A percentile compares a stretch with the other conserved stretches of the same genome.
phyloP scores from a whole-genome alignment of 139 green algal genomes.

The Parachlorella kessleri region DNA sequence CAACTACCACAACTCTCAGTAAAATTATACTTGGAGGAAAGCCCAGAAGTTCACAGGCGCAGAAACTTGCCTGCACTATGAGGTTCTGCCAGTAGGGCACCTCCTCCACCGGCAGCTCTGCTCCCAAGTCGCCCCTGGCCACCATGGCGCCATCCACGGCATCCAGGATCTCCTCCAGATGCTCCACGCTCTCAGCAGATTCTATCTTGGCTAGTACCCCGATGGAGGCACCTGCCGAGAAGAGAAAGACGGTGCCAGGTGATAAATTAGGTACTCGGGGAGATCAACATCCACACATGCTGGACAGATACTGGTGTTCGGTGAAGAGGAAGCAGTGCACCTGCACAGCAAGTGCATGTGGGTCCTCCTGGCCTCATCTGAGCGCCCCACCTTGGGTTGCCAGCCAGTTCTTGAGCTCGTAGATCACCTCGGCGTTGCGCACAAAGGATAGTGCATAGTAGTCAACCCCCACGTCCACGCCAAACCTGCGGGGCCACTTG shows the following conservation, averaged over 20 bases:
- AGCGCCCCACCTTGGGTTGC: constrained; percentile 45
- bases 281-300: too few relatives aligned
- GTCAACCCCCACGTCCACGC: constrained; percentile 69
- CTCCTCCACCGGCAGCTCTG: constrained; percentile 82
- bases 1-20: too few relatives aligned
- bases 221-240: constrained; percentile 21
- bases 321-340: too few relatives aligned
- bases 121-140: constrained; percentile 78
- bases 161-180: constrained; percentile 80
- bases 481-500: too few relatives aligned
- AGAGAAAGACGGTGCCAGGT: too few relatives aligned
- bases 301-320: too few relatives aligned
- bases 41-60: too few relatives aligned
- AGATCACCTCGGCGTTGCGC: constrained; percentile 65
- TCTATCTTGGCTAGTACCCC: constrained; percentile 83
- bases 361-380: neutral
- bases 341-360: too few relatives aligned
- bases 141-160: constrained; percentile 86
- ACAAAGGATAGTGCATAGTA: constrained; percentile 86
- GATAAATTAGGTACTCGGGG: too few relatives aligned
- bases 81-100: constrained; percentile 77
- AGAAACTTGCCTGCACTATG: too few relatives aligned
- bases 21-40: too few relatives aligned
- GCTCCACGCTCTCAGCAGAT: constrained; percentile 68
- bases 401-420: constrained; percentile 75